phyloP scores from a whole-genome alignment of 345 rosid genomes.

The Bruguiera sexangula region DNA sequence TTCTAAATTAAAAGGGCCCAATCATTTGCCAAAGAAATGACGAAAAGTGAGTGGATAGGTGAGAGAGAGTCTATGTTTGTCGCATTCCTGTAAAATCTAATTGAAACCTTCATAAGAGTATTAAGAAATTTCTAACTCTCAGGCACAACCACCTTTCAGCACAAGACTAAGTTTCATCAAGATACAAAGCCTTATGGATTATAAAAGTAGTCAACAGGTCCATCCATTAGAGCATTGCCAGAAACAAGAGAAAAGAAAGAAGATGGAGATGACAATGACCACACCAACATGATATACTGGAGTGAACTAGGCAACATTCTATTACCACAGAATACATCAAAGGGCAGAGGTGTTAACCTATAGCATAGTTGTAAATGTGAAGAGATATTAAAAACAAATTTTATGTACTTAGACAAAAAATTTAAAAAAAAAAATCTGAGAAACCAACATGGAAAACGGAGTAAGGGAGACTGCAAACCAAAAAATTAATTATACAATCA shows the following conservation, averaged over 20 bases:
- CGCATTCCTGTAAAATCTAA: too few species aligned
- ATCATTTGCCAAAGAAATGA: too few species aligned
- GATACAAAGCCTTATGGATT: not conserved
- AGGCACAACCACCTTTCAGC: too few species aligned
- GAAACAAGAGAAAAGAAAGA: not conserved
- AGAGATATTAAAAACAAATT: not conserved
- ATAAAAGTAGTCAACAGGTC: too few species aligned
- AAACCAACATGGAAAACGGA: slow-evolving; percentile 73
- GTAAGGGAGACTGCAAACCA: slow-evolving; percentile 82
- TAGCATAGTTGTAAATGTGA: not conserved
- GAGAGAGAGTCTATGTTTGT: too few species aligned
- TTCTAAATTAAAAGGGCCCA: too few species aligned
- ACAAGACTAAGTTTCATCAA: too few species aligned
- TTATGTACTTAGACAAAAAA: not conserved
- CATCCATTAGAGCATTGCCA: not conserved
- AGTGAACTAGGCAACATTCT: slow-evolving; percentile 82
- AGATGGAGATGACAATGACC: slow-evolving; percentile 48
- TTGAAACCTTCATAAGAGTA: too few species aligned
- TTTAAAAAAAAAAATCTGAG: slow-evolving; percentile 6
- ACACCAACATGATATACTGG: slow-evolving; percentile 86
- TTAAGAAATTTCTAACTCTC: too few species aligned
- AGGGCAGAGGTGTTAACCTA: slow-evolving; percentile 86
- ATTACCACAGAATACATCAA: slow-evolving; percentile 93
- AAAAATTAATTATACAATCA: slow-evolving; percentile 66
- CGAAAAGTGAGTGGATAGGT: too few species aligned